phyloP scores from a whole-genome alignment of 129 eudicot species.

The Flaveria linearis region DNA sequence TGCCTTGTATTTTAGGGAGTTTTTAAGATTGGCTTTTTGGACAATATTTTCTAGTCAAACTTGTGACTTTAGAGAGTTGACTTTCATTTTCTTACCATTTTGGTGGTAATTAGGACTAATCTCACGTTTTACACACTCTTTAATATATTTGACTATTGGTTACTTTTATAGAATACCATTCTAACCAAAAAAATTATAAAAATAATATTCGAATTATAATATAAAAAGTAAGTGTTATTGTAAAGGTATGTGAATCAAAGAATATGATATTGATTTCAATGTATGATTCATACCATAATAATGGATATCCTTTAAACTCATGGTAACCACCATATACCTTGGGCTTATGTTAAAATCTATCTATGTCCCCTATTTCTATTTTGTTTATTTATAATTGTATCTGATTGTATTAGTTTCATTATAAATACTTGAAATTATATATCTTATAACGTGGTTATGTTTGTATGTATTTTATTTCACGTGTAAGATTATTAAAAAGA shows the following conservation, averaged over 20 bases:
- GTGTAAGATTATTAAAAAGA: no score
- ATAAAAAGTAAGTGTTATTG: not conserved
- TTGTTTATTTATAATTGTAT: not conserved
- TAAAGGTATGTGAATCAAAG: constrained; percentile 15
- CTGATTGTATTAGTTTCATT: not conserved
- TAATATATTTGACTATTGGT: not conserved
- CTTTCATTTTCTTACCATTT: constrained; percentile 25
- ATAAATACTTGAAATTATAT: not conserved
- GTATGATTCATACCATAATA: not conserved
- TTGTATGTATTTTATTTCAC: no score
- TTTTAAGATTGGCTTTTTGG: constrained; percentile 28
- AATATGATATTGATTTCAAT: not conserved
- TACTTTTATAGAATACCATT: not conserved
- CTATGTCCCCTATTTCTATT: not conserved
- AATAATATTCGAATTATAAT: not conserved
- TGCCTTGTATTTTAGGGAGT: constrained; percentile 39
- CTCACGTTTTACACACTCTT: not conserved
- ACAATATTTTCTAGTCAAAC: constrained; percentile 25
- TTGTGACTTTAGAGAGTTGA: constrained; percentile 9
- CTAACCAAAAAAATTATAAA: not conserved
- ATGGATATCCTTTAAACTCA: not conserved
- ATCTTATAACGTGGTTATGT: no score
- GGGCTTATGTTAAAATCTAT: not conserved
- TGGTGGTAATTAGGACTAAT: not conserved
- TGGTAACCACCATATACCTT: not conserved